Base-by-base conservation (phyloP, 768 basidiomycete genomes). In the Tephrocybe sp. region DNA sequence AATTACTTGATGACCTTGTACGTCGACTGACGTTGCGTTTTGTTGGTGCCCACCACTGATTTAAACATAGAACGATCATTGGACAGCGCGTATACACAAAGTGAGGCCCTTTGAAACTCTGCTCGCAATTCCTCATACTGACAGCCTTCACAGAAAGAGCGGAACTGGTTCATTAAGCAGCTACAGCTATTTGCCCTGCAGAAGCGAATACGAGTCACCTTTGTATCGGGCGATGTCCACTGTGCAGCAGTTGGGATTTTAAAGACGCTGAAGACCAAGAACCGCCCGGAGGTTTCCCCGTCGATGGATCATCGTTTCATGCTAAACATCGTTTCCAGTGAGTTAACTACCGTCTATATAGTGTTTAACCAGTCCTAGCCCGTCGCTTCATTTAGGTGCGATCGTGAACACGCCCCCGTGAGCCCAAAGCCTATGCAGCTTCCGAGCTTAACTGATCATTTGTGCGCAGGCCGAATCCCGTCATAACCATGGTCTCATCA, bases 361-460 rank as follows among this genome's bases (percentile, higher is more conserved):
- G 12, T 25, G 20, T 14, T 34, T 30, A 10, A 12, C 25, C 15
- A 3, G 49, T 28, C 48, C 26, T 54, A 53, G 20, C 37, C 10
- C 24, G 24, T 24, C 20, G n/a, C 17, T 30, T 58, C 18, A 34
- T 55, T 36, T 45, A 85, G 84, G 84, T 61, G 96, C 96, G 12
- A 98, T 99, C 56, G 96, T 99, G 42, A 96, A 97, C 64, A 97
- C 96, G 0, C 79, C 79, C 4, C 94, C 96, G 88, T 87, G 63
- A 64, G 88, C 36, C 23, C 7, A 15, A 33, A 2, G n/a, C 23
- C 7, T 5, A 30, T 32, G 15, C 17, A 11, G 28, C 18, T 24
- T 15, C 2, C 24, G 17, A n/a, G 47, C 15, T 10, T 26, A n/a
- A 26, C 40, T 30, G n/a, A n/a, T 46, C 49, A 3, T 39, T 39